Evolutionary conservation across 371 early-diverging fungal genomes (phyloP), one percentile per base, ranked within the genome.

Genomic region (Funneliformis caledonium): DNA sequence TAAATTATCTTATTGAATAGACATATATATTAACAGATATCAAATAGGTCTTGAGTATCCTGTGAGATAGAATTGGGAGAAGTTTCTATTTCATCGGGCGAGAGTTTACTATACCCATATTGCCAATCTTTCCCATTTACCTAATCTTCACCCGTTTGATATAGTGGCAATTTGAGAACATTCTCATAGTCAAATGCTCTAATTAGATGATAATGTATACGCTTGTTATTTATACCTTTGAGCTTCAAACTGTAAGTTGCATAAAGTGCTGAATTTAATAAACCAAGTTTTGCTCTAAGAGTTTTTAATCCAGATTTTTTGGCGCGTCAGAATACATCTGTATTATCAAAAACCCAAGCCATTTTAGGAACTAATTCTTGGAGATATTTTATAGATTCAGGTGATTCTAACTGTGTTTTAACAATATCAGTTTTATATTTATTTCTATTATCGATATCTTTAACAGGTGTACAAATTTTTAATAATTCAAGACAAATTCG

Each of bases 281-380:
- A 77, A 22, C 77, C 48, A 48, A 64, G n/a, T n/a, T 77, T 77
- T 48, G 67, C 67, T 31, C 31, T 0, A 65, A 45, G n/a, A 33
- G 77, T 48, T 77, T 64, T 77, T 50, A 77, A 77, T 8, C 67
- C 67, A 2, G 48, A 77, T 77, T 77, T 77, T 77, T 77, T 77
- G 65, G 77, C 65, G 8, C 77, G 64, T 16, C 77, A 50, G 1
- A 37, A 77, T 64, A 50, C 43, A 47, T 77, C 77, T 65, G 67
- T 65, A 64, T 77, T 77, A 50, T 77, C 67, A n/a, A n/a, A n/a
- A n/a, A n/a, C n/a, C n/a, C n/a, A n/a, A n/a, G n/a, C n/a, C n/a
- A n/a, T n/a, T n/a, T n/a, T n/a, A n/a, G n/a, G n/a, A n/a, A n/a
- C n/a, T n/a, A n/a, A n/a, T n/a, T n/a, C n/a, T n/a, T n/a, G 77